Conservation (phyloP, 2,329 filamentous ascomycete species). For the Claviceps paspali region DNA sequence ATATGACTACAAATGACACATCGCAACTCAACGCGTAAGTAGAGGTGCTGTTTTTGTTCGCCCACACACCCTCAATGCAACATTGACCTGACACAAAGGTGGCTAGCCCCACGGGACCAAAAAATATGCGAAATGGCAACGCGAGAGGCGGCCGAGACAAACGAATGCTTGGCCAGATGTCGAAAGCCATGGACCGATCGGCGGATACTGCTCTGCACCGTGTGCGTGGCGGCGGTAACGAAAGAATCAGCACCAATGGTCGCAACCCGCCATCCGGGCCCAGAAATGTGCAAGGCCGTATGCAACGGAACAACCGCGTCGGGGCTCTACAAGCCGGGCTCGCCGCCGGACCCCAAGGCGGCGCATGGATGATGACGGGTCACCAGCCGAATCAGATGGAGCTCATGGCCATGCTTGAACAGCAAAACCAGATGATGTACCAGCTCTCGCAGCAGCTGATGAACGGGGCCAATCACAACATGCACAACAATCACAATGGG, state of each 20-base stretch:
- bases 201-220: slow-evolving; percentile 66
- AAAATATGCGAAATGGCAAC: slow-evolving; percentile 74
- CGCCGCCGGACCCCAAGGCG: slow-evolving; percentile 21
- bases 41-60: neutral
- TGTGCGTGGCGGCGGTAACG: slow-evolving; percentile 57
- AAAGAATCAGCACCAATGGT: slow-evolving; percentile 66
- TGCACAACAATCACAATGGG: slow-evolving; percentile 1
- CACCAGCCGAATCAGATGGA: slow-evolving; percentile 34
- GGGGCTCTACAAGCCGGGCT: slow-evolving; percentile 35
- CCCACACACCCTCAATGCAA: neutral
- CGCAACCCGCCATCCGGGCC: slow-evolving; percentile 60
- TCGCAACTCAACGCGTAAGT: slow-evolving; percentile 45
- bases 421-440: slow-evolving; percentile 76
- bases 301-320: slow-evolving; percentile 29
- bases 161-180: slow-evolving; percentile 72
- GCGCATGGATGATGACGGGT: slow-evolving; percentile 32
- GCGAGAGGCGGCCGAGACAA: slow-evolving; percentile 51
- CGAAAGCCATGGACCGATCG: slow-evolving; percentile 66
- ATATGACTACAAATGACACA: slow-evolving; percentile 49
- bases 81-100: neutral
- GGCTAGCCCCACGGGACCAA: slow-evolving; percentile 76
- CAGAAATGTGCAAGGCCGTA: slow-evolving; percentile 36
- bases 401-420: slow-evolving; percentile 66
- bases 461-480: slow-evolving; percentile 33
- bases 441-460: slow-evolving; percentile 52